phyloP scores from a whole-genome alignment of 1,284 basidiomycete genomes.

The Cryptococcus sp. region DNA sequence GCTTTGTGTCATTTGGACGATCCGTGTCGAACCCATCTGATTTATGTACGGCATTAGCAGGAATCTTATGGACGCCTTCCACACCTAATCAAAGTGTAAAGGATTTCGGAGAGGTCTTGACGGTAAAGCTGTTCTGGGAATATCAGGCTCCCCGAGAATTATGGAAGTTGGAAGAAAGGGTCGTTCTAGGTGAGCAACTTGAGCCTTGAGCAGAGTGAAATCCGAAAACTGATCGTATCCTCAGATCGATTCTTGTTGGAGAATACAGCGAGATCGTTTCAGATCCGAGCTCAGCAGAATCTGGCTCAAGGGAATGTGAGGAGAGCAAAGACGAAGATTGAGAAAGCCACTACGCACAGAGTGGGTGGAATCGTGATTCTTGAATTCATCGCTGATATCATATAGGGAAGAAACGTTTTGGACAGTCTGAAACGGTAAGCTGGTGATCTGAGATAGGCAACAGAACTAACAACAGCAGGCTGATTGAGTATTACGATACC shows the following conservation, averaged over 20 bases:
- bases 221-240: not conserved
- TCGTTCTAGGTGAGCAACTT: conserved; percentile 31
- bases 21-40: conserved; percentile 6
- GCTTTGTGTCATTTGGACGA: conserved; percentile 7
- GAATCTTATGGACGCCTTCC: conserved; percentile 26
- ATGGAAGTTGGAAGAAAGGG: conserved; percentile 34
- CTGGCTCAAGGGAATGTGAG: conserved; percentile 25
- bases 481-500: conserved; percentile 24
- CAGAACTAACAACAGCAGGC: conserved; percentile 5
- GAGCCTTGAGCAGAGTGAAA: not conserved
- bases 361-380: conserved; percentile 11
- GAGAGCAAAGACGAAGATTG: conserved; percentile 29
- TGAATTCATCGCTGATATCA: not conserved
- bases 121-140: conserved; percentile 20
- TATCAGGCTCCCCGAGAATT: conserved; percentile 17
- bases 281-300: conserved; percentile 32
- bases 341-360: conserved; percentile 23
- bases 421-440: conserved; percentile 11
- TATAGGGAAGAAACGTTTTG: conserved; percentile 23
- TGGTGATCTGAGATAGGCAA: too few species aligned
- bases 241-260: conserved; percentile 35
- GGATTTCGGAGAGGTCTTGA: conserved; percentile 28
- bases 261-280: conserved; percentile 26
- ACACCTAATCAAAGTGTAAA: conserved; percentile 19
- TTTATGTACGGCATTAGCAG: conserved; percentile 20